Evolutionary conservation across 2,329 filamentous ascomycete genomes (phyloP), one percentile per base, ranked within the genome.

Genomic region (Ascomycota sp.): DNA sequence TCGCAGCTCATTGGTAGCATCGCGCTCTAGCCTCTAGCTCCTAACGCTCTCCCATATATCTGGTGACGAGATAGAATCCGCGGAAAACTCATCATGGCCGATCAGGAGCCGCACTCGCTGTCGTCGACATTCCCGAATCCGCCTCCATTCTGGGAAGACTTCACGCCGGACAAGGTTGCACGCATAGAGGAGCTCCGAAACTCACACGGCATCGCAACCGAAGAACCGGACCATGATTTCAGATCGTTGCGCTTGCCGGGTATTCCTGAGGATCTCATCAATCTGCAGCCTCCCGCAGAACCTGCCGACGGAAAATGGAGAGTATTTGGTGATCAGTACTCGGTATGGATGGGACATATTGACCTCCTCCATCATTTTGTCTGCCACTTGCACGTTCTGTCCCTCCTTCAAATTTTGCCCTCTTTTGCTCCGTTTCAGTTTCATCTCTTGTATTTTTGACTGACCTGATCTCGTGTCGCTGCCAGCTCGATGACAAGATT

Each of bases 71-170:
- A 3, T 2, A 30, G n/a, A 6, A n/a, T 9, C 27, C 31, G 30
- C 24, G 27, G 8, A 25, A 33, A 28, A 34, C 34, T 29, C 39
- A 41, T 35, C 30, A 81, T 80, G 75, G 70, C 68, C 37, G 72
- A 58, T 34, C 59, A 62, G 38, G 57, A 58, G 37, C 47, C 55
- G 8, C 51, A 54, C 27, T 57, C 61, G 32, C 53, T 66, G 44
- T 64, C 72, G 24, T 71, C 76, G 21, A 71, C 75, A 29, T 92
- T 83, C 50, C 86, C 89, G 21, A 71, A 77, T 34, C 89, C 89
- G 24, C 89, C 89, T 24, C 74, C 76, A 1, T 92, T 93, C 57
- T 95, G 80, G 73, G 75, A 76, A 43, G 66, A 79, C 51, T 95
- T 95, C 55, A 92, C 81, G 0, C 53, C 71, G 3, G 70, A 76